These are phyloP conservation scores for Lignosus rhinocerotis DNA, from an alignment of 1,284 basidiomycete species.

Conservation along the genomic window DNA sequence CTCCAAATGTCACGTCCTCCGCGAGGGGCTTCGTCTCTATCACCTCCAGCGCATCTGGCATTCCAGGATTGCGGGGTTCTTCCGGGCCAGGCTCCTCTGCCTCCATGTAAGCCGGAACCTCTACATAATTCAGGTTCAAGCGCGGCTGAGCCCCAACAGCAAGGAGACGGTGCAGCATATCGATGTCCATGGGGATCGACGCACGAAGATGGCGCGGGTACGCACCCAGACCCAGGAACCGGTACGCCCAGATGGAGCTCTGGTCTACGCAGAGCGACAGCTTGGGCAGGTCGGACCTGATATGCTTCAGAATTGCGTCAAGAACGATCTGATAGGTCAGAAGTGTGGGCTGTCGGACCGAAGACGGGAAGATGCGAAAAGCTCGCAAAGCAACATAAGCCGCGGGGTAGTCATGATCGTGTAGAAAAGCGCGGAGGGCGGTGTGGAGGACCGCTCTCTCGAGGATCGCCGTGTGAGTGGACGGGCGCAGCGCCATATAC, in stretches of 20 bases:
- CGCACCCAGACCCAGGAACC: slow-evolving; percentile 30
- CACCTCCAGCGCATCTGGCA: slow-evolving; percentile 17
- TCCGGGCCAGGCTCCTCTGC: neutral
- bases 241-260: slow-evolving; percentile 27
- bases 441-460: slow-evolving; percentile 40
- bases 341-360: slow-evolving; percentile 28
- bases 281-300: slow-evolving; percentile 19
- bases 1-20: neutral
- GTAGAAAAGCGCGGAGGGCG: slow-evolving; percentile 46
- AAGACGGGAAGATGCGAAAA: slow-evolving; percentile 33
- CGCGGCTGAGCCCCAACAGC: slow-evolving; percentile 14
- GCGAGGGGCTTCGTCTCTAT: slow-evolving; percentile 3
- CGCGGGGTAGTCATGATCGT: slow-evolving; percentile 44
- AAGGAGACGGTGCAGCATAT: slow-evolving; percentile 20
- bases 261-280: neutral
- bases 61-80: slow-evolving; percentile 3
- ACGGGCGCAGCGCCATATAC: slow-evolving; percentile 8
- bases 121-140: slow-evolving; percentile 16
- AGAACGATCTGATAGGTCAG: slow-evolving; percentile 44
- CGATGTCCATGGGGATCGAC: slow-evolving; percentile 5
- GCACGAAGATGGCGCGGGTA: neutral
- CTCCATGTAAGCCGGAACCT: slow-evolving; percentile 1
- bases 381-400: slow-evolving; percentile 42
- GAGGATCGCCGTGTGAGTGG: slow-evolving; percentile 30
- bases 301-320: slow-evolving; percentile 24